These are phyloP conservation scores for Botryotinia globosa DNA, from an alignment of 2,329 filamentous ascomycete species.

Conservation along the genomic window DNA sequence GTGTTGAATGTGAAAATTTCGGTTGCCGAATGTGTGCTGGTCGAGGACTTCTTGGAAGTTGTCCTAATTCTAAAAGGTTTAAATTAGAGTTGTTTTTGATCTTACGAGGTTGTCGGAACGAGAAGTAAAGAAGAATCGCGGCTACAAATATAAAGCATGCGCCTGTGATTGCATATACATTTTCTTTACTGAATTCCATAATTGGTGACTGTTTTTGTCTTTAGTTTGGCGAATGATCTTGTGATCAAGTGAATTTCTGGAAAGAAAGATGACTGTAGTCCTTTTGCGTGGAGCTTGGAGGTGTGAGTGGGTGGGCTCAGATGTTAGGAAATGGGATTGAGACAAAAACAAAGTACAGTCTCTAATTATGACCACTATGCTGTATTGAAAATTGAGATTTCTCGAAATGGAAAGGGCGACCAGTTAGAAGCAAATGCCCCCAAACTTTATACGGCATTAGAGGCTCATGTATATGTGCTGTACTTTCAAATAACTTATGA, in stretches of 20 bases:
- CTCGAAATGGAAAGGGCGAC: neutral
- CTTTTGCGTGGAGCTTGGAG: neutral
- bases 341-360: neutral
- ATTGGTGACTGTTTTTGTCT: neutral
- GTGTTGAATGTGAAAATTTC: neutral
- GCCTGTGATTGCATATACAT: neutral
- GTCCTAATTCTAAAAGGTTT: neutral
- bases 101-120: neutral
- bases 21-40: neutral
- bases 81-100: neutral
- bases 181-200: neutral
- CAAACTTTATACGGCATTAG: neutral
- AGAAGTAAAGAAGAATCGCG: neutral
- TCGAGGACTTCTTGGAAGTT: neutral
- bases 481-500: neutral
- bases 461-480: neutral
- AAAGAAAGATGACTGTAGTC: neutral
- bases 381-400: neutral
- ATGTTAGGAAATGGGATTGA: neutral
- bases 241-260: neutral
- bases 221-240: neutral
- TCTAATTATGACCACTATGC: neutral
- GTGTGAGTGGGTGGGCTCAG: neutral
- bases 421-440: neutral
- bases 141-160: slow-evolving; percentile 1